These are phyloP conservation scores for Prinsepia uniflora DNA, from an alignment of 306 rosid species.

Conservation along the genomic window DNA sequence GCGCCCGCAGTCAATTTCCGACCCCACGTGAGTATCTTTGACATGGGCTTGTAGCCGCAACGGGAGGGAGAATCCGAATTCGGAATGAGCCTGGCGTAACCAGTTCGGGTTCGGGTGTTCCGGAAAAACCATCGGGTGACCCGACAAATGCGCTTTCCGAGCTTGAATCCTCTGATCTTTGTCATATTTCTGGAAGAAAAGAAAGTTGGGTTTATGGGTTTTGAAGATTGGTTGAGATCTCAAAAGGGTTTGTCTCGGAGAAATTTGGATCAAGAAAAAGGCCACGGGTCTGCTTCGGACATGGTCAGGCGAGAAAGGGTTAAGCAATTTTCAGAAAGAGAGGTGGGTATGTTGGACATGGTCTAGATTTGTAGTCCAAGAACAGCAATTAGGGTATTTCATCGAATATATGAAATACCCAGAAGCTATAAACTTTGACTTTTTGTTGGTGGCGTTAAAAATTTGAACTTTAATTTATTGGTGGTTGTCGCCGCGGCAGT, in stretches of 20 bases:
- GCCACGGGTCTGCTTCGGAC: slow-evolving; percentile 76
- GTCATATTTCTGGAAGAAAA: slow-evolving; percentile 24
- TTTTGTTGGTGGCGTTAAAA: background rate
- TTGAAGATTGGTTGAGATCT: background rate
- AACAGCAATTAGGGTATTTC: slow-evolving; percentile 1
- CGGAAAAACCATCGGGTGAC: slow-evolving; percentile 44
- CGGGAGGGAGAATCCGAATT: background rate
- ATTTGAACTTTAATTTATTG: background rate
- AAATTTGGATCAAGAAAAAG: slow-evolving; percentile 39
- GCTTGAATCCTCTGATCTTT: slow-evolving; percentile 53
- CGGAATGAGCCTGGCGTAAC: slow-evolving; percentile 24
- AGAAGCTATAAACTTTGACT: background rate
- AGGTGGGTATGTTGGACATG: slow-evolving; percentile 61
- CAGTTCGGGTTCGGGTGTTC: slow-evolving; percentile 24
- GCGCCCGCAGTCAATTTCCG: slow-evolving; percentile 47
- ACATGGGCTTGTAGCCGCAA: slow-evolving; percentile 17
- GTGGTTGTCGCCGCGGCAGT: background rate
- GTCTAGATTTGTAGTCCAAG: background rate
- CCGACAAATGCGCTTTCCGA: slow-evolving; percentile 49
- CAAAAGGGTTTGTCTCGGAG: background rate
- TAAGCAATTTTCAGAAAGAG: slow-evolving; percentile 59
- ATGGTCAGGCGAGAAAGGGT: slow-evolving; percentile 55
- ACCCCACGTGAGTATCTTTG: slow-evolving; percentile 58
- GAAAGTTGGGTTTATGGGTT: background rate
- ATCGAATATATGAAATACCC: slow-evolving; percentile 10